These are phyloP conservation scores for Hondaea fermentalgiana DNA, from an alignment of 108 stramenopile genomes.

Conservation along the genomic window DNA sequence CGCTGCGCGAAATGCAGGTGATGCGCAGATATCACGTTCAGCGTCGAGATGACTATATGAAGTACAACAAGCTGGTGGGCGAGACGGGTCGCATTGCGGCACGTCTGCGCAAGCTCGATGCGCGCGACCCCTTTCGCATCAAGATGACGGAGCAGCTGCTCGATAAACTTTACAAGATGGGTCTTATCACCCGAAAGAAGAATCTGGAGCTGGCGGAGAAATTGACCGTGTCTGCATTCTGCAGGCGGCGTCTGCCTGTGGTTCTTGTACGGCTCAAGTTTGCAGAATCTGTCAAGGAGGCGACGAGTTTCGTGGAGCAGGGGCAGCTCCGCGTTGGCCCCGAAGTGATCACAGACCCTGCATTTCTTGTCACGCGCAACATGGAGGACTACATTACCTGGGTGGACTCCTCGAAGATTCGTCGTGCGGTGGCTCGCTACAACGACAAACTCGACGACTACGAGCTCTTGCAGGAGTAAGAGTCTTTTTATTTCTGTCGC, in stretches of 20 bases:
- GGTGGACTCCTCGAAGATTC: constrained; percentile 90
- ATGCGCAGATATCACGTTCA: constrained; percentile 87
- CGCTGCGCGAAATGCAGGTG: constrained; percentile 83
- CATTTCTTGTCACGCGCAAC: constrained; percentile 80
- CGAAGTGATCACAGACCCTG: constrained; percentile 88
- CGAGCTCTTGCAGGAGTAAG: constrained; percentile 77
- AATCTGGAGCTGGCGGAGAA: constrained; percentile 82
- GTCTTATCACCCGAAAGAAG: constrained; percentile 70
- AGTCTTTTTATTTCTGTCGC: not conserved
- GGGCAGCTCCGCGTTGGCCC: constrained; percentile 99
- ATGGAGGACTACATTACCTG: constrained; percentile 99
- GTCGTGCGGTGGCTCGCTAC: constrained; percentile 80
- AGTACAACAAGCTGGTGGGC: constrained; percentile 80
- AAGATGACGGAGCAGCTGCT: constrained; percentile 92
- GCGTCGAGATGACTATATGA: constrained; percentile 86
- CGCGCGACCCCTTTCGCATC: constrained; percentile 83
- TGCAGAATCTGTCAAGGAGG: constrained; percentile 85
- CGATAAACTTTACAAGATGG: constrained; percentile 78
- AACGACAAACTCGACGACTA: constrained; percentile 99
- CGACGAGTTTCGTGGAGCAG: constrained; percentile 84
- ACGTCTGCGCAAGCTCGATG: constrained; percentile 72
- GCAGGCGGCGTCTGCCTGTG: constrained; percentile 88
- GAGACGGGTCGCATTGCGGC: constrained; percentile 75
- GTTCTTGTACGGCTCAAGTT: constrained; percentile 96
- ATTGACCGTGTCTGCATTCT: constrained; percentile 76